Evolutionary conservation across 129 eudicot species (phyloP).

Genomic region (Ambrosia artemisiifolia): DNA sequence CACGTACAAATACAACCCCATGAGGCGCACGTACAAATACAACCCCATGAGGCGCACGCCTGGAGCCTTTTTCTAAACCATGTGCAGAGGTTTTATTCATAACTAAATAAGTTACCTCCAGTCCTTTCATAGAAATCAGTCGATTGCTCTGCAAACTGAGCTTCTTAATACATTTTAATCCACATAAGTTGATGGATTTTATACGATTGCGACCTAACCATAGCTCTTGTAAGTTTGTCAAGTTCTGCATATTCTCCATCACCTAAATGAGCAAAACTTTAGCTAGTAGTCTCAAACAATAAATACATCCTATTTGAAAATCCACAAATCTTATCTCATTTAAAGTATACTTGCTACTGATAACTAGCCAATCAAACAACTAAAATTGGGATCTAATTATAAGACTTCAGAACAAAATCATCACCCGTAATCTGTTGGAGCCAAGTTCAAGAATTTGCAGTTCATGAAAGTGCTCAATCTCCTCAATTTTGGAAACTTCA

Average conservation of each 20-base stretch:
- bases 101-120: constrained; percentile 55
- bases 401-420: constrained; percentile 8
- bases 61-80: background rate
- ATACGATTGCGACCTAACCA: constrained; percentile 98
- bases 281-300: background rate
- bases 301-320: background rate
- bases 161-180: constrained; percentile 86
- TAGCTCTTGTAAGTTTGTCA: constrained; percentile 74
- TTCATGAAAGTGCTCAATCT: constrained; percentile 80
- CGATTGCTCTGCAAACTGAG: constrained; percentile 97
- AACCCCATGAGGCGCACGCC: too few species aligned
- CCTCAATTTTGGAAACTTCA: constrained; percentile 86
- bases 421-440: constrained; percentile 85
- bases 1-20: too few species aligned
- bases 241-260: constrained; percentile 75
- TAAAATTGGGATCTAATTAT: background rate
- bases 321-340: background rate
- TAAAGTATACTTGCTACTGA: background rate
- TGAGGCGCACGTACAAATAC: too few species aligned
- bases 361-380: background rate
- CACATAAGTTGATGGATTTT: constrained; percentile 68
- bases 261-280: constrained; percentile 43
- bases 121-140: constrained; percentile 76
- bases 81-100: background rate
- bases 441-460: constrained; percentile 97